phyloP scores from a whole-genome alignment of 306 rosid genomes.

The Fragaria nilgerrensis region DNA sequence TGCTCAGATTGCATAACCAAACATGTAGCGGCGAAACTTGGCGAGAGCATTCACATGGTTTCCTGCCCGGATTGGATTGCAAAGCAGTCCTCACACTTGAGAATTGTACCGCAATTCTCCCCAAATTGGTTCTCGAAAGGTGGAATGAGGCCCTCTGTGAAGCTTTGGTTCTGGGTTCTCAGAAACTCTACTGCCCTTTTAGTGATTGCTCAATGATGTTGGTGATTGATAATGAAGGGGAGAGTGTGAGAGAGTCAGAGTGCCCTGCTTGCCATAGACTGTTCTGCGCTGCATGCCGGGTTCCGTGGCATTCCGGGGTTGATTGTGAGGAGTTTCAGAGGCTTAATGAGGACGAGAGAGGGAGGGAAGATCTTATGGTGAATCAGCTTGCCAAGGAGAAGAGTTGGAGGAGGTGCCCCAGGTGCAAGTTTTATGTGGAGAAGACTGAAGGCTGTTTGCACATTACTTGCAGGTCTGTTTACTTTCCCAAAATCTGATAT shows the following conservation, averaged over 20 bases:
- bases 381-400: conserved; percentile 33
- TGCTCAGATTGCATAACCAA: conserved; percentile 50
- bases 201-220: conserved; percentile 48
- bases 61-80: conserved; percentile 43
- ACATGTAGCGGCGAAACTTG: conserved; percentile 43
- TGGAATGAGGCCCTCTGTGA: conserved; percentile 45
- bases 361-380: conserved; percentile 42
- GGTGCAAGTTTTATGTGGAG: conserved; percentile 38
- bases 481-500: not conserved
- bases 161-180: conserved; percentile 6
- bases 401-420: conserved; percentile 54
- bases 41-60: conserved; percentile 26
- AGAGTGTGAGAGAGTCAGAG: conserved; percentile 25
- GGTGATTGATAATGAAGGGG: conserved; percentile 21
- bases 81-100: conserved; percentile 25
- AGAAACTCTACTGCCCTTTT: conserved; percentile 44
- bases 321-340: conserved; percentile 42
- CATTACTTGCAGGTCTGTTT: conserved; percentile 52
- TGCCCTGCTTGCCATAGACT: conserved; percentile 61
- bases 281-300: conserved; percentile 51
- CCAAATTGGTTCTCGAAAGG: conserved; percentile 32
- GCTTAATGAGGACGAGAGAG: conserved; percentile 35
- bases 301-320: conserved; percentile 54
- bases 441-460: conserved; percentile 43
- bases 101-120: conserved; percentile 31